Percentiles rank a stretch among this genome's conserved stretches.
These are phyloP conservation scores for Aspergillus flavus DNA, from an alignment of 2,329 filamentous ascomycete species.

Conservation along the genomic window DNA sequence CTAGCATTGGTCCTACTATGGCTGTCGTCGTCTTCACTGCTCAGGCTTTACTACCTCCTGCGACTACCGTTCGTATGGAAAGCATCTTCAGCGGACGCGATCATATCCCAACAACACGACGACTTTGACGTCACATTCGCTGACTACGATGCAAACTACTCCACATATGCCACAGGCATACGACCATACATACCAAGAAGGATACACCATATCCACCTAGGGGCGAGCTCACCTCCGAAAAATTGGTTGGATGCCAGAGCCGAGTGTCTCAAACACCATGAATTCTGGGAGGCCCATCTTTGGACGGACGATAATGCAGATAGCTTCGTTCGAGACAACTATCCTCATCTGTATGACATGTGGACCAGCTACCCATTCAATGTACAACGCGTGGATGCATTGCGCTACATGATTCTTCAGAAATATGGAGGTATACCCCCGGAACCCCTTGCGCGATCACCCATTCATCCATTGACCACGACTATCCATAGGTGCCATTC, in stretches of 20 bases:
- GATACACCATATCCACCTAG: conserved; percentile 22
- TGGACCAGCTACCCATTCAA: conserved; percentile 23
- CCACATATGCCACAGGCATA: not conserved
- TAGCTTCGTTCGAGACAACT: conserved; percentile 19
- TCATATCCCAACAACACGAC: conserved; percentile 9
- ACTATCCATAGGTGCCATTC: conserved; percentile 20
- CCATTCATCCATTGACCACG: not conserved
- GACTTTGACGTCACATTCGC: conserved; percentile 14
- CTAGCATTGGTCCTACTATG: not conserved
- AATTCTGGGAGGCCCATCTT: conserved; percentile 17
- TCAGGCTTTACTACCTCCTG: conserved; percentile 6
- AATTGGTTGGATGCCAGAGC: conserved; percentile 21
- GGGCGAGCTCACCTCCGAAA: conserved; percentile 8
- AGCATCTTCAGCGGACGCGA: not conserved
- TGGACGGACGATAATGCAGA: conserved; percentile 20
- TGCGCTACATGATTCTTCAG: conserved; percentile 26
- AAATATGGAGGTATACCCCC: conserved; percentile 21
- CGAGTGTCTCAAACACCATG: conserved; percentile 21
- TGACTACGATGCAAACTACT: not conserved
- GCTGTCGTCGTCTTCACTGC: not conserved
- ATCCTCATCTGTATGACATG: conserved; percentile 19
- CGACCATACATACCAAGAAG: not conserved
- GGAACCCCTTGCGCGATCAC: not conserved
- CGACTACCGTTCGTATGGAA: conserved; percentile 16
- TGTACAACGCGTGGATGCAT: conserved; percentile 25